A percentile compares a stretch with the other conserved stretches of the same genome.
Evolutionary conservation across 257 asterid species (phyloP).

Genomic region (Pogostemon cablin): DNA sequence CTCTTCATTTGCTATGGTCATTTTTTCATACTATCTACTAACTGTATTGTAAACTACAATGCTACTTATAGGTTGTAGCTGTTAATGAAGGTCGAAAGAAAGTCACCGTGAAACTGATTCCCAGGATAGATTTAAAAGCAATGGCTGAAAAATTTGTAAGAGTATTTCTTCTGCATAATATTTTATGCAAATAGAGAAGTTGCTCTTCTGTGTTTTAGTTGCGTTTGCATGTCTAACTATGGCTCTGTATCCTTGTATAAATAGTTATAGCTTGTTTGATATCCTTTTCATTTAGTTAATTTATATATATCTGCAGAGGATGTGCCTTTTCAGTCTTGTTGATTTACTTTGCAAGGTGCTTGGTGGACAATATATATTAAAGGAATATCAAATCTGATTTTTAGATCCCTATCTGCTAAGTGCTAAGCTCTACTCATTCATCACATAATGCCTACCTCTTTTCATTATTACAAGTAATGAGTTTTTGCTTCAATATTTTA

Average conservation of each 20-base stretch:
- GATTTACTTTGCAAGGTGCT: conserved; percentile 17
- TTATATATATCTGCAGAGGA: background rate
- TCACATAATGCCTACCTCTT: background rate
- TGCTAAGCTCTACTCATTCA: background rate
- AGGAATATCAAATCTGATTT: conserved; percentile 6
- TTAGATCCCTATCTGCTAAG: conserved; percentile 14
- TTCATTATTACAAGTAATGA: conserved; percentile 22
- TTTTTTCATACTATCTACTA: conserved; percentile 14
- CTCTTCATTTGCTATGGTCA: conserved; percentile 6
- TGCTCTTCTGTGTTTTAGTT: background rate
- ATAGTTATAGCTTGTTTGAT: background rate
- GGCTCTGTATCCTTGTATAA: background rate
- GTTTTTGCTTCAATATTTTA: background rate
- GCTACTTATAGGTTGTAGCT: conserved; percentile 62
- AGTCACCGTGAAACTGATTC: conserved; percentile 83
- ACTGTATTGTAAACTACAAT: conserved; percentile 31
- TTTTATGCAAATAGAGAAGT: conserved; percentile 13
- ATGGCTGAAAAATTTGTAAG: conserved; percentile 95
- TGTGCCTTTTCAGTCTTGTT: conserved; percentile 2
- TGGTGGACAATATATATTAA: conserved; percentile 1
- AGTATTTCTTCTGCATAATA: conserved; percentile 11
- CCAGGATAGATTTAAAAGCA: conserved; percentile 87
- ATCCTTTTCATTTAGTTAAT: no score
- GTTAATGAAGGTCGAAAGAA: conserved; percentile 67
- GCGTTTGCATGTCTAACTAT: conserved; percentile 9